Base-by-base conservation (phyloP, 1,139 yeast species). In the Protomyces inundatus region DNA sequence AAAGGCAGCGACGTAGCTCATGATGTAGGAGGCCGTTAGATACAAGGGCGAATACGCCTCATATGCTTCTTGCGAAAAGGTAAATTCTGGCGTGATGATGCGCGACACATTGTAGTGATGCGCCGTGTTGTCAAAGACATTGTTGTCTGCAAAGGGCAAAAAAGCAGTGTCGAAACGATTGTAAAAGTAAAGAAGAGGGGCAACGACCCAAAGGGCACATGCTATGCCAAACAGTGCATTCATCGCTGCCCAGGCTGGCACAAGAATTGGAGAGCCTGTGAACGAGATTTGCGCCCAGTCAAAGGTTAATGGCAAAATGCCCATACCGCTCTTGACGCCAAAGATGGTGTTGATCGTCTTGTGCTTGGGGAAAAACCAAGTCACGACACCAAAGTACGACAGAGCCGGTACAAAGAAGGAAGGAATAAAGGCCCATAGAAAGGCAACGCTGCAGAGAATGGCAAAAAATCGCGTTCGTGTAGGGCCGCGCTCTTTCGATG, bases 201-300 rank as follows among this genome's bases (percentile, higher is more conserved):
- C 75, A 36, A 79, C 70, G 46, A 82, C 33, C 66, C 66, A 64
- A 4, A 64, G 30, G 48, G 52, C 55, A n/a, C 55, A 33, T 10
- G 55, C 74, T 60, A 81, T 73, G 16, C 84, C 80, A 3, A 76
- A 69, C 46, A 80, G 76, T 66, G 82, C 79, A 68, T 86, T 84
- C 46, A 80, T 77, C 65, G 82, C 75, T 30, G 86, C 81, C 63
- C 81, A 77, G 61, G 84, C 82, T 39, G 90, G 90, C 7, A 88
- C 86, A 1, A 78, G 80, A 53, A 83, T 55, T 68, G 37, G 82
- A 77, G 61, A 90, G 88, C 71, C 69, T 84, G 80, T 85, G 84
- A 55, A 86, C 74, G 73, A 85, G 87, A 73, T 84, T 82, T 86
- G 79, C 78, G 40, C 80, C 80, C 84, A 83, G 71, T 83, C 86